Evolutionary conservation across 139 green algal species (phyloP).

Genomic region (Spirogloea muscicola): DNA sequence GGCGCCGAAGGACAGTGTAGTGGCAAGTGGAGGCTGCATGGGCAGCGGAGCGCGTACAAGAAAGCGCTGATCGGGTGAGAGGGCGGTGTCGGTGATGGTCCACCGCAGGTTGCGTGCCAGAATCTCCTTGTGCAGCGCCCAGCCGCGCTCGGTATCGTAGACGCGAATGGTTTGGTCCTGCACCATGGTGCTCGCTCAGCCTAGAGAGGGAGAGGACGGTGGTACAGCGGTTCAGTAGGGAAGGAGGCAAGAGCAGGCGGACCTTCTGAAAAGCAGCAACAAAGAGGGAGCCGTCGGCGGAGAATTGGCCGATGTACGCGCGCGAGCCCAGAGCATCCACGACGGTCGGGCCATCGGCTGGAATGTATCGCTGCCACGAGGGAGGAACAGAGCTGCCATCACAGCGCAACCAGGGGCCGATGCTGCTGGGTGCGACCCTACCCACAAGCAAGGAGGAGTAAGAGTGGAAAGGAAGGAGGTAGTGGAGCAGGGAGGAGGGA

Average conservation of each 20-base stretch:
- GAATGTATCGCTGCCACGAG: conserved; percentile 32
- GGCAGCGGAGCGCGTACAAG: conserved; percentile 18
- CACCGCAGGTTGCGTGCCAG: conserved; percentile 45
- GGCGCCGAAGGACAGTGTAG: background rate
- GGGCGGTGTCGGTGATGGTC: conserved; percentile 77
- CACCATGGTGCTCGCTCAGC: background rate
- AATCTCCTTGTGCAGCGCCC: conserved; percentile 44
- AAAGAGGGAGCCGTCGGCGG: conserved; percentile 71
- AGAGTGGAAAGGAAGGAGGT: too few relatives aligned
- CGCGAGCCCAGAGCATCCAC: conserved; percentile 33
- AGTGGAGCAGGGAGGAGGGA: too few relatives aligned
- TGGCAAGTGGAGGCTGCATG: background rate
- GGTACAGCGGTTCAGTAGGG: background rate
- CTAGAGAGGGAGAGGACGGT: background rate
- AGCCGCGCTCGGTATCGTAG: conserved; percentile 43
- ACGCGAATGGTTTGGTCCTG: conserved; percentile 43
- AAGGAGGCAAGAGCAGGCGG: background rate
- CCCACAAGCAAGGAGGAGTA: too few relatives aligned
- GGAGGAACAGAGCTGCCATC: too few relatives aligned
- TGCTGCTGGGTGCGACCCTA: too few relatives aligned
- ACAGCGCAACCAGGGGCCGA: too few relatives aligned
- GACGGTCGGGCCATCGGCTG: conserved; percentile 13
- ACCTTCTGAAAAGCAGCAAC: conserved; percentile 65
- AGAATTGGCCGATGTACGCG: conserved; percentile 92
- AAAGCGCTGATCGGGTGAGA: conserved; percentile 63